These are phyloP conservation scores for Pichia eremophila DNA, from an alignment of 805 yeast genomes.

Conservation along the genomic window DNA sequence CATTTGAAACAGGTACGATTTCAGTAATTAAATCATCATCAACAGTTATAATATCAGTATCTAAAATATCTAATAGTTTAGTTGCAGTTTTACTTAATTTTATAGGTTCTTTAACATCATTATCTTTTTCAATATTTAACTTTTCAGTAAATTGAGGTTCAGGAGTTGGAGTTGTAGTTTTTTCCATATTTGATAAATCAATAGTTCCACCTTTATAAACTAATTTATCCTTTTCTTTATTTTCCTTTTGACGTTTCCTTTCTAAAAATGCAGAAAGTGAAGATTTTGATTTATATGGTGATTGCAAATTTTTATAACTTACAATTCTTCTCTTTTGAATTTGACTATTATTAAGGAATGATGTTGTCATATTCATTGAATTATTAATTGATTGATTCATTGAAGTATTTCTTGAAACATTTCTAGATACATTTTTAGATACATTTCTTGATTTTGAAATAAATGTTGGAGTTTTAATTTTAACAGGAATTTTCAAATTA, in stretches of 20 bases:
- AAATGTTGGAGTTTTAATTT: slow-evolving; percentile 19
- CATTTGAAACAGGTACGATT: not conserved
- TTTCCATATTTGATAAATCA: slow-evolving; percentile 13
- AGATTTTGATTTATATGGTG: slow-evolving; percentile 20
- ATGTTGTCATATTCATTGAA: not conserved
- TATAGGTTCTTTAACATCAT: too few species aligned
- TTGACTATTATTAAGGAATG: slow-evolving; percentile 2
- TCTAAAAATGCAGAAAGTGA: slow-evolving; percentile 20
- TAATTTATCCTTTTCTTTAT: slow-evolving; percentile 4
- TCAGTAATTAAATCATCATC: not conserved
- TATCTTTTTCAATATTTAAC: too few species aligned
- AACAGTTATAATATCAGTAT: not conserved
- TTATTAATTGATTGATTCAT: not conserved
- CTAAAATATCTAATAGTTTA: slow-evolving; percentile 9
- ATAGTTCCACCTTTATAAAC: slow-evolving; percentile 10
- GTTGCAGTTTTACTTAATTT: slow-evolving; percentile 14
- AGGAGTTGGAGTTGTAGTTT: not conserved
- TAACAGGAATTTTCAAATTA: slow-evolving; percentile 16
- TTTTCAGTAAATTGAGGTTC: too few species aligned
- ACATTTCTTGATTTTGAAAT: slow-evolving; percentile 10
- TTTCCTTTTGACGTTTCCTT: slow-evolving; percentile 7
- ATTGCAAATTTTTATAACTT: slow-evolving; percentile 20
- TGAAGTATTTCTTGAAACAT: not conserved
- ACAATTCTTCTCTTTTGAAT: slow-evolving; percentile 20
- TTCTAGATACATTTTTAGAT: not conserved